Conservation (phyloP, 2,329 filamentous ascomycete species). For the Aspergillus niger region DNA sequence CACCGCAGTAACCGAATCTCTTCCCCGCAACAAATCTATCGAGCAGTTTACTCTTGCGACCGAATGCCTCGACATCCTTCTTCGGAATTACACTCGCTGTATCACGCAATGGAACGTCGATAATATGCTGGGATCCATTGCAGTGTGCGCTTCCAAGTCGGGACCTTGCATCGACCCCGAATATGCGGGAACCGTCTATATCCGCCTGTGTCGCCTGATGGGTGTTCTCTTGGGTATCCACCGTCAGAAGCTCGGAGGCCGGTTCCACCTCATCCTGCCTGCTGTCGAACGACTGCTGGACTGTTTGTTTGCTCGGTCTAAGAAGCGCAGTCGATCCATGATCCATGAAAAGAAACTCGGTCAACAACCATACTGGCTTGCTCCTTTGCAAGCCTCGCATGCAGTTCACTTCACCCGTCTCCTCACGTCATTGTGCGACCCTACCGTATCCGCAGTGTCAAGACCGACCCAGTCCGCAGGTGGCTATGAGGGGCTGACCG, state of each 20-base stretch:
- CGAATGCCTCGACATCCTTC: slow-evolving; percentile 43
- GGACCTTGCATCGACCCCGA: slow-evolving; percentile 36
- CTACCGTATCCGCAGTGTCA: slow-evolving; percentile 59
- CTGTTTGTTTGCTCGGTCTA: slow-evolving; percentile 56
- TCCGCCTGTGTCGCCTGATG: slow-evolving; percentile 56
- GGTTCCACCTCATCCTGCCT: slow-evolving; percentile 61
- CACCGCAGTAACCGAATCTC: slow-evolving; percentile 34
- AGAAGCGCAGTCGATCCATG: slow-evolving; percentile 34
- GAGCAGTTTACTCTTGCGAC: slow-evolving; percentile 44
- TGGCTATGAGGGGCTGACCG: slow-evolving; percentile 54
- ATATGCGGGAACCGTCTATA: slow-evolving; percentile 50
- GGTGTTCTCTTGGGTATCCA: slow-evolving; percentile 59
- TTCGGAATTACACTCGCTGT: slow-evolving; percentile 44
- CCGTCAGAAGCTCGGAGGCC: slow-evolving; percentile 59
- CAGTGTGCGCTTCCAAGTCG: slow-evolving; percentile 36
- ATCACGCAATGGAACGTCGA: slow-evolving; percentile 52
- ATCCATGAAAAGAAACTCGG: slow-evolving; percentile 26
- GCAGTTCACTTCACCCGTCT: slow-evolving; percentile 56
- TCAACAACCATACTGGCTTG: slow-evolving; percentile 36
- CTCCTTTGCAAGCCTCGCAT: slow-evolving; percentile 44
- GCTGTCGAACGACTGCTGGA: slow-evolving; percentile 58
- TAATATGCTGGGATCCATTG: slow-evolving; percentile 42
- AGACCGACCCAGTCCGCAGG: slow-evolving; percentile 33
- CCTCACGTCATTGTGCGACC: slow-evolving; percentile 62
- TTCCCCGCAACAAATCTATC: slow-evolving; percentile 34